Evolutionary conservation across 2,329 filamentous ascomycete genomes (phyloP).

Genomic region (Nannizzia gypsea): DNA sequence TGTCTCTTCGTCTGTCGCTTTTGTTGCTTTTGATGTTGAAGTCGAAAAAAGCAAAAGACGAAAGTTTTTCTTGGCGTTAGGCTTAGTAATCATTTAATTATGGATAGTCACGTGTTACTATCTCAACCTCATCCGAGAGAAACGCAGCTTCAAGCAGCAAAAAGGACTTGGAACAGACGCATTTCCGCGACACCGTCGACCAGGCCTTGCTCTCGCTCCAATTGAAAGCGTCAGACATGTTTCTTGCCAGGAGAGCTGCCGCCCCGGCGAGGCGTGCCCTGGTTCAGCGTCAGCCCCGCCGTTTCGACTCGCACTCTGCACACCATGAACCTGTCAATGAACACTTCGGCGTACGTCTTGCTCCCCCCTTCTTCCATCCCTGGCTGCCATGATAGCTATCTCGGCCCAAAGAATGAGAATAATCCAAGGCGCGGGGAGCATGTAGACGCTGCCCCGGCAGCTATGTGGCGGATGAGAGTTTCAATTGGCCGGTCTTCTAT

Average conservation of each 20-base stretch:
- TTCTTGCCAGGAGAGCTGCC: constrained; percentile 31
- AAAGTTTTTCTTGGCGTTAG: not conserved
- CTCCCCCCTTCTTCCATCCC: constrained; percentile 2
- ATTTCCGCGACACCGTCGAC: not conserved
- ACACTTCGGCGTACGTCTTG: constrained; percentile 33
- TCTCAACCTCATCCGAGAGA: not conserved
- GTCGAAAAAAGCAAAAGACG: not conserved
- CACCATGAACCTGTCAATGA: constrained; percentile 36
- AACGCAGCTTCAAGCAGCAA: not conserved
- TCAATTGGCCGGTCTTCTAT: not conserved
- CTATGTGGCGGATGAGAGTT: not conserved
- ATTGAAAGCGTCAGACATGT: constrained; percentile 25
- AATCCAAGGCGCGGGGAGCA: not conserved
- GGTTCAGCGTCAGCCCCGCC: constrained; percentile 33
- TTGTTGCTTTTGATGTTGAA: not conserved
- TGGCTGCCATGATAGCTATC: not conserved
- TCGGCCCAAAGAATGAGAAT: not conserved
- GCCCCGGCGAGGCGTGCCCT: constrained; percentile 25
- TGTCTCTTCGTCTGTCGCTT: not conserved
- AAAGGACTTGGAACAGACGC: not conserved
- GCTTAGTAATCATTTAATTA: constrained; percentile 1
- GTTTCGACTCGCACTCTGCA: constrained; percentile 34
- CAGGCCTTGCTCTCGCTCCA: constrained; percentile 14
- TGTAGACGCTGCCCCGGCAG: not conserved
- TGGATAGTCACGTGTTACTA: not conserved